These are phyloP conservation scores for Trichoderma atroviride DNA, from an alignment of 2,329 filamentous ascomycete genomes.

Conservation along the genomic window DNA sequence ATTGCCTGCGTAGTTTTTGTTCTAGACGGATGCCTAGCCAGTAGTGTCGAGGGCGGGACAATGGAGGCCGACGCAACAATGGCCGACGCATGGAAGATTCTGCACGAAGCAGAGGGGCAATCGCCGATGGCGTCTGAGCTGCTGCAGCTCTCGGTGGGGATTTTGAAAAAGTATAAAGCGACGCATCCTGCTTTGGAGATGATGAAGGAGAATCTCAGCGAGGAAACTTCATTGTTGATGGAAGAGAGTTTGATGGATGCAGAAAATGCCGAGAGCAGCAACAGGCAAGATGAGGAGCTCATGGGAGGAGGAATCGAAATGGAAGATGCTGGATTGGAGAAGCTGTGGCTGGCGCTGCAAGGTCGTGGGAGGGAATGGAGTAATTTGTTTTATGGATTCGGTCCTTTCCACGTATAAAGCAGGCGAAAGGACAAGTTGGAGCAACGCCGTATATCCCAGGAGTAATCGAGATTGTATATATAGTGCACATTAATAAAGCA, in stretches of 20 bases:
- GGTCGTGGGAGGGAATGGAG: conserved; percentile 38
- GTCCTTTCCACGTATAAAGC: conserved; percentile 38
- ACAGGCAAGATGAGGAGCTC: conserved; percentile 27
- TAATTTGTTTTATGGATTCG: conserved; percentile 39
- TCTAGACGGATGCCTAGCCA: conserved; percentile 38
- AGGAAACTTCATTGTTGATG: conserved; percentile 24
- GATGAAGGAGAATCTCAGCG: conserved; percentile 23
- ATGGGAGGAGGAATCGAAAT: conserved; percentile 25
- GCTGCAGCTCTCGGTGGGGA: conserved; percentile 37
- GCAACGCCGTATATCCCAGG: too few species aligned
- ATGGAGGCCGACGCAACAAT: conserved; percentile 34
- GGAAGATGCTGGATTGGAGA: conserved; percentile 32
- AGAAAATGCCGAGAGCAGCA: not conserved
- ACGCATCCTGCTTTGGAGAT: conserved; percentile 32
- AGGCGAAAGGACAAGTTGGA: not conserved
- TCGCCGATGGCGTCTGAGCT: conserved; percentile 37
- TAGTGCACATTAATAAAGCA: not conserved
- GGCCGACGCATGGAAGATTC: conserved; percentile 39
- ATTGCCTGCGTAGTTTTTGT: conserved; percentile 41
- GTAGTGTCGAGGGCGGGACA: conserved; percentile 31
- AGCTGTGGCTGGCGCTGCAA: conserved; percentile 34
- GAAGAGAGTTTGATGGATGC: not conserved
- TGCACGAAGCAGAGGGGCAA: conserved; percentile 37
- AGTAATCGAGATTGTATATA: not conserved
- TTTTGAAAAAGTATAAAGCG: conserved; percentile 39